Percentiles rank a stretch among this genome's conserved stretches.
These are phyloP conservation scores for Gloeopeniophorella convolvens DNA, from an alignment of 768 basidiomycete species.

Conservation along the genomic window DNA sequence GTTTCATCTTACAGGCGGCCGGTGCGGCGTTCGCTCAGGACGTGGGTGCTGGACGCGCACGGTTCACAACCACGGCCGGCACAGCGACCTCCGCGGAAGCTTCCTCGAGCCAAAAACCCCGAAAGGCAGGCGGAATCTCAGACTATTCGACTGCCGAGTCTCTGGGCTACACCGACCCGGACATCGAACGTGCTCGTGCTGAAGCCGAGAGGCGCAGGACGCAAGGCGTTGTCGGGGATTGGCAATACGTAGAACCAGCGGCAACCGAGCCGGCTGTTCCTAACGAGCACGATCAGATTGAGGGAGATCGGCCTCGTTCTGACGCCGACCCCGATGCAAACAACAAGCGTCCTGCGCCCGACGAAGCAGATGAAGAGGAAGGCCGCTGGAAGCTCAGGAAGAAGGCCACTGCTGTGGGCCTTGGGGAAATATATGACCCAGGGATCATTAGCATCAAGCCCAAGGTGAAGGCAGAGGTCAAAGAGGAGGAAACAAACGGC, in stretches of 20 bases:
- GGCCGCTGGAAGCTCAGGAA: slow-evolving; percentile 61
- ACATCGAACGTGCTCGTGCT: slow-evolving; percentile 55
- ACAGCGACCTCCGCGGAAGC: slow-evolving; percentile 21
- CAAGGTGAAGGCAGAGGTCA: slow-evolving; percentile 47
- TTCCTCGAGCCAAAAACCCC: slow-evolving; percentile 24
- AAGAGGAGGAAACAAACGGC: slow-evolving; percentile 3
- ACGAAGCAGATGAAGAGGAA: slow-evolving; percentile 40
- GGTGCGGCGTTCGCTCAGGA: slow-evolving; percentile 75
- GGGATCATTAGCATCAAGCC: slow-evolving; percentile 59
- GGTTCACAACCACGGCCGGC: slow-evolving; percentile 23
- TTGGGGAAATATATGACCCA: slow-evolving; percentile 81
- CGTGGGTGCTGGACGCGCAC: slow-evolving; percentile 56
- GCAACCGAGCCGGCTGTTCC: slow-evolving; percentile 25
- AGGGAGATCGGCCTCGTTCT: slow-evolving; percentile 21
- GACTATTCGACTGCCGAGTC: slow-evolving; percentile 88
- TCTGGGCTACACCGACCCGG: slow-evolving; percentile 75
- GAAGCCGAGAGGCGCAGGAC: slow-evolving; percentile 52
- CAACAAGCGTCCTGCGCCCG: slow-evolving; percentile 27
- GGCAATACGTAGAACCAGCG: slow-evolving; percentile 53
- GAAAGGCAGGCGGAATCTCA: slow-evolving; percentile 59
- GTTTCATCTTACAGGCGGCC: slow-evolving; percentile 49
- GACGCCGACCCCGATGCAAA: slow-evolving; percentile 7
- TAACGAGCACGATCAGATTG: slow-evolving; percentile 13
- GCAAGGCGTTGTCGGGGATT: slow-evolving; percentile 71
- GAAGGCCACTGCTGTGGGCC: slow-evolving; percentile 50